Conservation (phyloP, 345 rosid genomes). For the Eucalyptus decipiens region DNA sequence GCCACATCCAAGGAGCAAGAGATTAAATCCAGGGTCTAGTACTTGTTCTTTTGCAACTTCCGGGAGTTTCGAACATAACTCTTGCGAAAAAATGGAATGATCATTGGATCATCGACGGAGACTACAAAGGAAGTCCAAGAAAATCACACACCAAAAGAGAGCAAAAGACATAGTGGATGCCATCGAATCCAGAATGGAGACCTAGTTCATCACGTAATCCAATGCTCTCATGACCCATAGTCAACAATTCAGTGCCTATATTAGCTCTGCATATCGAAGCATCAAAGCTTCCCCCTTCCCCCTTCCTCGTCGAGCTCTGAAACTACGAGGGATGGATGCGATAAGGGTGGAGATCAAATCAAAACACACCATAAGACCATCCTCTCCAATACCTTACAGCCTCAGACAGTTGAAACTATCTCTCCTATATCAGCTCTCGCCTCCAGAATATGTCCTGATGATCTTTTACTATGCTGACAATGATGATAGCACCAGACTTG, state of each 20-base stretch:
- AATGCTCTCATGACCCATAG: background rate
- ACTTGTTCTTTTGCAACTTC: background rate
- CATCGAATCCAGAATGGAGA: background rate
- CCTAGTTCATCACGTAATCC: background rate
- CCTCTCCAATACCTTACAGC: conserved; percentile 9
- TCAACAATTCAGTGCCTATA: background rate
- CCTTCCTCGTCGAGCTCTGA: background rate
- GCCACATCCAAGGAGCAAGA: background rate
- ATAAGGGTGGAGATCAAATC: background rate
- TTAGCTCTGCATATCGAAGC: background rate
- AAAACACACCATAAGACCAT: conserved; percentile 10
- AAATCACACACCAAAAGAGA: background rate
- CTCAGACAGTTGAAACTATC: conserved; percentile 10
- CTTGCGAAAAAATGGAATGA: background rate
- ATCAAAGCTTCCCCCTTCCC: background rate
- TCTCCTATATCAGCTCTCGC: conserved; percentile 5
- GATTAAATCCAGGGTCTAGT: background rate
- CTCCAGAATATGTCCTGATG: background rate
- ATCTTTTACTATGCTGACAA: background rate
- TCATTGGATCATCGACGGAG: background rate
- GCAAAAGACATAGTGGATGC: background rate
- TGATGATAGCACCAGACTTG: background rate
- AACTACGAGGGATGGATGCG: background rate
- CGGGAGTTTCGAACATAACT: background rate
- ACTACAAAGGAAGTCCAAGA: background rate